Base-by-base conservation (phyloP, 345 rosid genomes). In the Gossypium anomalum region DNA sequence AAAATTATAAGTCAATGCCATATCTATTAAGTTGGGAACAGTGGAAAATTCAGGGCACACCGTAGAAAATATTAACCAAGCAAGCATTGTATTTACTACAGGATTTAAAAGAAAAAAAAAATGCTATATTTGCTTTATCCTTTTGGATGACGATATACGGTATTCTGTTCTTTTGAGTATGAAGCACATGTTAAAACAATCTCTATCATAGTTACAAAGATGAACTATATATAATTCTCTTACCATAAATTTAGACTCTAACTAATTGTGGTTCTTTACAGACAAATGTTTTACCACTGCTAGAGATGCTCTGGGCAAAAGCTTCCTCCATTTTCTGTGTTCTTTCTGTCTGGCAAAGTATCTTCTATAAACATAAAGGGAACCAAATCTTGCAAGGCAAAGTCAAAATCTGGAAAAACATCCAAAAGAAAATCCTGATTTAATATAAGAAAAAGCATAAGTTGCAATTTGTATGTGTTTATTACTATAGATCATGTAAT, bases 261-360 rank as follows among this genome's bases (percentile, higher is more conserved):
- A 23, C 53, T 52, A 27, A 69, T 27, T 62, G 20, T 61, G 19
- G 66, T 61, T 67, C 55, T 72, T 59, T 55, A 57, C 43, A 34
- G 52, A 58, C 65, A 55, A 55, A 56, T 72, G 65, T 12, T 57
- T 43, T 55, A n/a, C 27, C 38, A 22, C 41, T 22, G 19, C 67
- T 44, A 41, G 4, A 44, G 41, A 58, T 13, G 52, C 51, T 43
- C 55, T 43, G 38, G n/a, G 45, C n/a, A 22, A 57, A 14, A 22
- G 51, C 66, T 44, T 41, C 56, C 53, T 58, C 51, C 38, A 22
- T 72, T 58, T 58, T 58, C 55, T 4, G 67, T 44, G 20, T 25
- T 59, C 58, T 23, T 25, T n/a, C 27, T 64, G 62, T 15, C 34
- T 19, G 27, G 41, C 22, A 51, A 29, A 51, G 29, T 20, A 64